phyloP scores from a whole-genome alignment of 2,329 filamentous ascomycete species.

The Colletotrichum coccodes region DNA sequence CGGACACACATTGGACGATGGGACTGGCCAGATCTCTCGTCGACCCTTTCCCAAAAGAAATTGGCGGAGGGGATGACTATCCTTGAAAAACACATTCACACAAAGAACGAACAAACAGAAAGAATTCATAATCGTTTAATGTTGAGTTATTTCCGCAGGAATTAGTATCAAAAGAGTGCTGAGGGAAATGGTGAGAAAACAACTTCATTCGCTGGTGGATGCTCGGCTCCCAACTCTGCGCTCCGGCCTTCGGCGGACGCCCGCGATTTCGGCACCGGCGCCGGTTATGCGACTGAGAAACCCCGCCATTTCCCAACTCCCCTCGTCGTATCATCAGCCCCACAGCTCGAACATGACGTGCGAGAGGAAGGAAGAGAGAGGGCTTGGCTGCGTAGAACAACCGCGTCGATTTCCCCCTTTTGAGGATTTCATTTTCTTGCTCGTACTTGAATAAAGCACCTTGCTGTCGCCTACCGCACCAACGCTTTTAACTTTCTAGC shows the following conservation, averaged over 20 bases:
- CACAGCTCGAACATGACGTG: slow-evolving; percentile 22
- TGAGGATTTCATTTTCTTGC: not conserved
- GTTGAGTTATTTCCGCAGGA: not conserved
- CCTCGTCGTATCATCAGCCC: not conserved
- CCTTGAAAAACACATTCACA: not conserved
- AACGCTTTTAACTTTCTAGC: not conserved
- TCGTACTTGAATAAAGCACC: not conserved
- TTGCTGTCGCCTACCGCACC: too few relatives aligned
- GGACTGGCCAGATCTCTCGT: not conserved
- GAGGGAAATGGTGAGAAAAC: not conserved
- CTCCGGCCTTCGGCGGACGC: slow-evolving; percentile 20
- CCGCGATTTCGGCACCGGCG: slow-evolving; percentile 25
- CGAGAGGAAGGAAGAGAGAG: not conserved
- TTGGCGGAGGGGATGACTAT: not conserved
- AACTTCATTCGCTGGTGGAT: not conserved
- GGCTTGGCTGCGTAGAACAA: not conserved
- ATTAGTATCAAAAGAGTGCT: not conserved
- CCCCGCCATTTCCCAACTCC: not conserved
- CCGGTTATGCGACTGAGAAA: slow-evolving; percentile 12
- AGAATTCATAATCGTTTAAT: not conserved
- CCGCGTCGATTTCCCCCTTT: not conserved
- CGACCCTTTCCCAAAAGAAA: not conserved
- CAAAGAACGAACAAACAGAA: not conserved
- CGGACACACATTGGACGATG: not conserved
- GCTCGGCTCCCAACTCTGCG: not conserved